Base-by-base conservation (phyloP, 2,329 filamentous ascomycete species). In the Hypoxylon sp. region DNA sequence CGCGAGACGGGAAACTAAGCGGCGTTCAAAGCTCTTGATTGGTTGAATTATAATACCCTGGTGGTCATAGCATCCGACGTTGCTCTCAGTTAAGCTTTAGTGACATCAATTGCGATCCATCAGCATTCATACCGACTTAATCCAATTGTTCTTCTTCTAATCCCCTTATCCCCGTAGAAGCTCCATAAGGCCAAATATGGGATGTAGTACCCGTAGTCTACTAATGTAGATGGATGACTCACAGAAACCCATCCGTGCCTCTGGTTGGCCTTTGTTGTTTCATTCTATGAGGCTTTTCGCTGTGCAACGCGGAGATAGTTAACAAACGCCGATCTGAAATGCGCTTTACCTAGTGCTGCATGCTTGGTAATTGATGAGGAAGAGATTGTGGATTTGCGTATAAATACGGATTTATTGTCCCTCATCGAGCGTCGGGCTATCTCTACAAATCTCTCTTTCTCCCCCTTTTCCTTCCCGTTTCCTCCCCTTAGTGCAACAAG, bases 261-360 rank as follows among this genome's bases (percentile, higher is more conserved):
- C 39, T 44, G 3, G 19, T 19, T 8, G 8, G 39, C 46, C 42
- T 48, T 29, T 48, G 22, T 26, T 48, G 10, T 24, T 19, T 17
- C 22, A 14, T 59, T 51, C 24, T 58, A 13, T 13, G 19, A 42
- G 22, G 29, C 6, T 35, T 48, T 11, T 24, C 29, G 11, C 37
- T 13, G 17, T 29, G 1, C 22, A 44, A 22, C 14, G 11, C 58
- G 58, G 58, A 61, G 48, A 61, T 61, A 61, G 50, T 54, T 10
- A 37, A 22, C 22, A 62, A 62, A 48, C 51, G 59, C 51, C 59
- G 59, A 50, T 26, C 2, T 50, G 51, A 48, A n/a, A 53, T n/a
- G 33, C 50, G 37, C 10, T 13, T 57, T 37, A n/a, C n/a, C n/a
- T n/a, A 48, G 22, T 48, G n/a, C 17, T 37, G 13, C 19, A 29